Conservation (phyloP, 345 rosid species). For the Pistacia integerrima region DNA sequence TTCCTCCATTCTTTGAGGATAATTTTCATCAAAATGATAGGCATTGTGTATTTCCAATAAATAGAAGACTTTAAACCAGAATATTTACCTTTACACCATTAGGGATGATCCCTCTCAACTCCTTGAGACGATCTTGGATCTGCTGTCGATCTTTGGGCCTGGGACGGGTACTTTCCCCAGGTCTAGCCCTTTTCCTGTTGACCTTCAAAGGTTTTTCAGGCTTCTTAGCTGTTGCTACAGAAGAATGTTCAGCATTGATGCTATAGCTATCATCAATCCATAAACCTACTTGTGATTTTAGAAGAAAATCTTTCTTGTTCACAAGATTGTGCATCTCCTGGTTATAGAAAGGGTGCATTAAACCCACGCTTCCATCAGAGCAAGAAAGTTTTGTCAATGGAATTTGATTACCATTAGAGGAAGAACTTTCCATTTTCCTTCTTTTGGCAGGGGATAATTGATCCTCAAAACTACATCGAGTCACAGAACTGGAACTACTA, state of each 20-base stretch:
- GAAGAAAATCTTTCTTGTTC: conserved; percentile 31
- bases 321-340: conserved; percentile 26
- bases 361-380: conserved; percentile 33
- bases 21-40: not conserved
- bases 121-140: conserved; percentile 92
- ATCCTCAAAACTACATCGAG: conserved; percentile 39
- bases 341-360: conserved; percentile 24
- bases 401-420: conserved; percentile 27
- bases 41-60: conserved; percentile 5
- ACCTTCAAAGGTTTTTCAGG: conserved; percentile 54
- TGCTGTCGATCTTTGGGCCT: conserved; percentile 97
- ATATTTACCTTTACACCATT: conserved; percentile 77
- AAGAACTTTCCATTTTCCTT: conserved; percentile 49
- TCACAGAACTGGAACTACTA: conserved; percentile 33
- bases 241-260: conserved; percentile 46
- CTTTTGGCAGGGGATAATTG: conserved; percentile 46
- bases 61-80: conserved; percentile 3
- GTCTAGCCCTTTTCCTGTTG: conserved; percentile 68
- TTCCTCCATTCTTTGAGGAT: not conserved
- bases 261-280: conserved; percentile 85
- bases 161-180: conserved; percentile 82
- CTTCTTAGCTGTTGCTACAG: conserved; percentile 37
- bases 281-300: conserved; percentile 52
- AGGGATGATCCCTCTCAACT: conserved; percentile 84
- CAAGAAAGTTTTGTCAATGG: conserved; percentile 30